A percentile compares a stretch with the other conserved stretches of the same genome.
Evolutionary conservation across 1,284 basidiomycete species (phyloP).

Genomic region (Cerioporus squamosus): DNA sequence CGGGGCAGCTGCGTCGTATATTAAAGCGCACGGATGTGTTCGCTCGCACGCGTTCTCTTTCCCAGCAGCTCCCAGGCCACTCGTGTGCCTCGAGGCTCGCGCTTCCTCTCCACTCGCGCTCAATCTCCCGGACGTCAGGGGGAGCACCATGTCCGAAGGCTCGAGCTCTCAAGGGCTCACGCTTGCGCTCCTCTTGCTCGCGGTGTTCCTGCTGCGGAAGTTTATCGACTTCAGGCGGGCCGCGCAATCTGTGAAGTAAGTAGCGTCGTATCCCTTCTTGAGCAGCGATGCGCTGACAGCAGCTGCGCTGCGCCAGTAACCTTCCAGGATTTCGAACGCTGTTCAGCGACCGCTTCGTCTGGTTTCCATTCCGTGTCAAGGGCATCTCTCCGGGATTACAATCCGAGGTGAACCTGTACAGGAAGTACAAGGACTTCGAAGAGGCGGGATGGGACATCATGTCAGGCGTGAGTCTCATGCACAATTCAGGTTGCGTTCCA

Average conservation of each 20-base stretch:
- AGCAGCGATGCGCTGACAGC: not conserved
- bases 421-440: slow-evolving; percentile 29
- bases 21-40: too few species aligned
- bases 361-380: slow-evolving; percentile 26
- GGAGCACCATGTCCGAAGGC: slow-evolving; percentile 9
- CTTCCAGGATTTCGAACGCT: slow-evolving; percentile 29
- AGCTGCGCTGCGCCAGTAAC: slow-evolving; percentile 14
- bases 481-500: too few species aligned
- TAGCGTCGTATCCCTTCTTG: not conserved
- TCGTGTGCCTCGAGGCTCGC: not conserved
- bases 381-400: slow-evolving; percentile 26
- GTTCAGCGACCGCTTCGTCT: slow-evolving; percentile 27
- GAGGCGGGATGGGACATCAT: slow-evolving; percentile 30
- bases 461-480: slow-evolving; percentile 22
- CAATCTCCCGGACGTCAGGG: not conserved
- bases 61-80: not conserved
- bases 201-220: slow-evolving; percentile 22
- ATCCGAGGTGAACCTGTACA: slow-evolving; percentile 21
- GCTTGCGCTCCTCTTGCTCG: slow-evolving; percentile 15
- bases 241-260: slow-evolving; percentile 27
- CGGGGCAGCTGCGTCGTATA: too few species aligned
- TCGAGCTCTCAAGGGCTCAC: slow-evolving; percentile 7
- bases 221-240: slow-evolving; percentile 27
- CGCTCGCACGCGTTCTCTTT: too few species aligned
- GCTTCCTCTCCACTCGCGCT: not conserved